Evolutionary conservation across 73 alveolate genomes (phyloP), one percentile per base, ranked within the genome.

Genomic region (Paramecium biaurelia): DNA sequence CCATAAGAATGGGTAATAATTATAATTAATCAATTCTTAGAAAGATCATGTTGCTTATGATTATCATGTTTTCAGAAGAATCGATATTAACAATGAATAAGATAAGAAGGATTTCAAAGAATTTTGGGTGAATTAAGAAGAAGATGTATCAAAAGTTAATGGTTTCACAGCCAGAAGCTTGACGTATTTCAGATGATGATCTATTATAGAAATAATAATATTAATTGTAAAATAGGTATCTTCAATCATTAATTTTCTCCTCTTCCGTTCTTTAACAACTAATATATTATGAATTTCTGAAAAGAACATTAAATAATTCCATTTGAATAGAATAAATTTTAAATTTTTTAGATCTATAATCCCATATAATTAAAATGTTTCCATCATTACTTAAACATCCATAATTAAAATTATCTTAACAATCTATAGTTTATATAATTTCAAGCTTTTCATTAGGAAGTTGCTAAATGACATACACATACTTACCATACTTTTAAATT

Each of bases 1-100:
- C 98, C 96, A 41, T 38, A 79, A 43, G 90, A 79, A 24, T 30
- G 45, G 26, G 76, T 79, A 79, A n/a, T 18, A 0, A 43, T 79
- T 43, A 2, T 12, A 12, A 11, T 14, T 34, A 35, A 10, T 15
- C 12, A n/a, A 21, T 15, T 53, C 1, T 43, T 45, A 79, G 90
- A 43, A 30, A 24, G 90, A 74, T 20, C 90, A 18, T 79, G 63
- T 41, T 7, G 45, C 72, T 20, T 21, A 79, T 47, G 90, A 79
- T 18, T 79, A 79, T 42, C 72, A 21, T 12, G 74, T 41, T 10
- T 74, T 74, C 58, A 74, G 59, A 37, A 79, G 72, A 43, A 79
- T 79, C 5, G 90, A 79, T 34, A 23, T 79, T 23, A 10, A 23
- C n/a, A 79, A 42, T 34, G 76, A 42, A 21, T 32, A 79, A 9